Evolutionary conservation across 495 filamentous ascomycete genomes (phyloP), one percentile per base, ranked within the genome.

Genomic region (Letharia lupina): DNA sequence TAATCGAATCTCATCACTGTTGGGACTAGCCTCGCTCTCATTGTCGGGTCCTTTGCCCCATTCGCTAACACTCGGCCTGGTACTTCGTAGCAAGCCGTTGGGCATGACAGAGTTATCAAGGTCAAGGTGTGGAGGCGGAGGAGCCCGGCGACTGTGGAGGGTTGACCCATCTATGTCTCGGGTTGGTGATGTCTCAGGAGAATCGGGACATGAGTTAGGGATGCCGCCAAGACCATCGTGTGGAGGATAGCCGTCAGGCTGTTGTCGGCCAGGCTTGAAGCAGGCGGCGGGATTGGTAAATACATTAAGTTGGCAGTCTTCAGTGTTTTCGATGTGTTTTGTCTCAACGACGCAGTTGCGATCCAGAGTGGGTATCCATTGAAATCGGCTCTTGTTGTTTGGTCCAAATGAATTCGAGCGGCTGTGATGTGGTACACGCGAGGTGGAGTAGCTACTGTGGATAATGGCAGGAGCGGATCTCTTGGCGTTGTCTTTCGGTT

Each of bases 11-110:
- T 72, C 70, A 13, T 70, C 69, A 42, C 65, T 70, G 23, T 54
- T 65, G 4, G 70, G 70, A 42, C 69, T 72, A 9, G 57, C 39
- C n/a, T 70, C 50, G 28, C 11, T 15, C 28, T 54, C 70, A 59
- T 66, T 70, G 40, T 72, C 70, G 33, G 69, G 68, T 40, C 70
- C 70, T 33, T 70, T 67, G n/a, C 69, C 70, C 70, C 70, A 72
- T 50, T 72, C 70, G 39, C 68, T 70, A 15, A 72, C 70, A 48
- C 70, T 72, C 7, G 70, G 70, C 47, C 70, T 66, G 7, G 60
- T 68, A 52, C 69, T 70, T 58, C 70, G 66, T 39, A 72, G 20
- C 31, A 72, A 41, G 23, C 70, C 70, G 40, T 64, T 70, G 10
- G 68, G 62, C 66, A 67, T 50, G 23, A 69, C 66, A 4, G 62